Conservation (phyloP, 2,329 filamentous ascomycete species). For the Alternaria angustiovoidea region DNA sequence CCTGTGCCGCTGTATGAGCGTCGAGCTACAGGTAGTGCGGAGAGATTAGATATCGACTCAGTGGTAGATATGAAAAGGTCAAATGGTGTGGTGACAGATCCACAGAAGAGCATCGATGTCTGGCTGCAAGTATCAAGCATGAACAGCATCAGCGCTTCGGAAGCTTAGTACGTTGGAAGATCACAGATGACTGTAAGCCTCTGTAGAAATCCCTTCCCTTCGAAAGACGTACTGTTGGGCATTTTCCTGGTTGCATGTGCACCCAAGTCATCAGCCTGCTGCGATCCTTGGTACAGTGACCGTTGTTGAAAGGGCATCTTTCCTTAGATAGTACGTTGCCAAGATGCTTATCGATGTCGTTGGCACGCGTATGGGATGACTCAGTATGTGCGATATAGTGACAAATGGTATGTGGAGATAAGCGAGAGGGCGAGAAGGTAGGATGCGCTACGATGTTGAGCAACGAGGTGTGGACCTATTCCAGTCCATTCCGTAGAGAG, state of each 20-base stretch:
- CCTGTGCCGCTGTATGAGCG: constrained; percentile 1
- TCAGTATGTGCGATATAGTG: not conserved
- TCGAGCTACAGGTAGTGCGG: not conserved
- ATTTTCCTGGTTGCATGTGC: not conserved
- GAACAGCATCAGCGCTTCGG: not conserved
- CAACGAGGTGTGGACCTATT: not conserved
- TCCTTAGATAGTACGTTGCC: not conserved
- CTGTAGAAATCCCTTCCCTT: not conserved
- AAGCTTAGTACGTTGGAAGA: not conserved
- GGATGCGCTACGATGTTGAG: not conserved
- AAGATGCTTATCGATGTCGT: not conserved
- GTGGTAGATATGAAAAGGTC: not conserved
- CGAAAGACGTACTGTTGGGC: not conserved
- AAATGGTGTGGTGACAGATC: not conserved
- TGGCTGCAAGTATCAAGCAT: not conserved
- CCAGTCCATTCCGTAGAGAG: not conserved
- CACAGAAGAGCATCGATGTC: not conserved
- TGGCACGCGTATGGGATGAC: not conserved
- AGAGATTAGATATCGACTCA: not conserved
- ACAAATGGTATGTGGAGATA: not conserved
- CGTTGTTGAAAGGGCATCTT: not conserved
- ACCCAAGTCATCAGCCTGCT: not conserved
- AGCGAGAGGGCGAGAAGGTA: not conserved
- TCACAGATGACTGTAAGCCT: not conserved
- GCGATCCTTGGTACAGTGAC: not conserved